phyloP scores from a whole-genome alignment of 192 early-diverging fungal genomes.

The Backusella parvicylindrica region DNA sequence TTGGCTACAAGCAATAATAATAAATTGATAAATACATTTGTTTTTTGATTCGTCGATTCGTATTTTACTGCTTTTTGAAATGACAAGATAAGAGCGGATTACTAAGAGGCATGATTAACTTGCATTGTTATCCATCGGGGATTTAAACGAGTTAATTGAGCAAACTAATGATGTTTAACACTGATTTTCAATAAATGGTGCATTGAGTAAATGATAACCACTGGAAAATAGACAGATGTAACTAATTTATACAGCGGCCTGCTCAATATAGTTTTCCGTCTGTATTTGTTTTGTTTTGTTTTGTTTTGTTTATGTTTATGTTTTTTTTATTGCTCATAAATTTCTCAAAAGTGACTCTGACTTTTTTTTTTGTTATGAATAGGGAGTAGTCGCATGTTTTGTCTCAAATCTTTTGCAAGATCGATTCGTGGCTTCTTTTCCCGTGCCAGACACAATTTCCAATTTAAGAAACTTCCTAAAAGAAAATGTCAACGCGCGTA shows the following conservation, averaged over 20 bases:
- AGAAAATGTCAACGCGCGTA: not conserved
- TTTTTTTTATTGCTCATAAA: not conserved
- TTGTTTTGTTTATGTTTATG: not conserved
- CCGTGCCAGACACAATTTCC: not conserved
- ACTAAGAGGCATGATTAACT: not conserved
- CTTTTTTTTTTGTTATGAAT: not conserved
- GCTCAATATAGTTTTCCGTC: not conserved
- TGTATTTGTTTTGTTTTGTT: not conserved
- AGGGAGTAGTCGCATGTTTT: not conserved
- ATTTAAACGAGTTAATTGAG: not conserved
- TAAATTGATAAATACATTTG: not conserved
- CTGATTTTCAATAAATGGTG: not conserved
- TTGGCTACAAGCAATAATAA: not conserved
- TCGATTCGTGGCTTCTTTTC: not conserved
- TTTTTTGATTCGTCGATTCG: not conserved
- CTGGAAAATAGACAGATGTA: not conserved
- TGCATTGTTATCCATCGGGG: not conserved
- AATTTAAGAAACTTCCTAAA: not conserved
- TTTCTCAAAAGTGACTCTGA: not conserved
- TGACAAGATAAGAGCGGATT: not conserved
- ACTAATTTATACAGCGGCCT: not conserved
- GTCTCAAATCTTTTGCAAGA: not conserved
- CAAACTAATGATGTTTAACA: not conserved
- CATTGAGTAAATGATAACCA: not conserved
- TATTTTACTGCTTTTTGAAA: not conserved